Evolutionary conservation across 1,284 basidiomycete genomes (phyloP), one percentile per base, ranked within the genome.

Genomic region (Ganoderma boninense): DNA sequence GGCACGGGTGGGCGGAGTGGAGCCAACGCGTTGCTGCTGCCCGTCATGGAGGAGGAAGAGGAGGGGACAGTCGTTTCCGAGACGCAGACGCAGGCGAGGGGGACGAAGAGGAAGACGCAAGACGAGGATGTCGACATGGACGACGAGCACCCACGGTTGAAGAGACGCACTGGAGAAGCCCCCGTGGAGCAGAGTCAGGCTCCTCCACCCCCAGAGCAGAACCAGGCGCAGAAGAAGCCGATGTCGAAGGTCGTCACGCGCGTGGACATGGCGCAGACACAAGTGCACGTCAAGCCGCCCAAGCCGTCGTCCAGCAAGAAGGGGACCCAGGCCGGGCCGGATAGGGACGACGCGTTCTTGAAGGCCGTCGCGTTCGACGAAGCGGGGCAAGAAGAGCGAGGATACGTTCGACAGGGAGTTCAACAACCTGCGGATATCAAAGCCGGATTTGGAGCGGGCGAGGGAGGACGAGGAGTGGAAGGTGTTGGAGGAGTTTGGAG

Each of bases 321-420:
- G 68, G 23, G 42, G 40, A 57, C 23, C 85, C 87, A 13, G 79
- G 85, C 87, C 0, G 84, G 88, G 75, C 88, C 87, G 1, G 93
- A 95, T 75, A 89, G 83, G 35, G 93, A 94, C 74, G 83, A 83
- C 3, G 87, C 85, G 0, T 94, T 95, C 77, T 82, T 94, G 32
- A 90, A 88, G 73, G 93, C 93, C 0, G 82, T 94, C 54, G 91
- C 93, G 23, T 92, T 92, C 92, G 6, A 92, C 83, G 43, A 93
- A 92, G 75, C 85, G 85, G n/a, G 91, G 90, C 8, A 93, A 92
- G 82, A 88, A 85, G 74, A 74, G 80, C 0, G 92, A 93, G 77
- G 93, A 95, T 77, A 84, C 87, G 13, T 94, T 95, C 71, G 95
- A 96, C 80, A 87, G 90, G 54, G 95, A 95, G 74, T 96, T 97